Percentiles rank a stretch among this genome's conserved stretches.
These are phyloP conservation scores for Trichoderma atrobrunneum DNA, from an alignment of 2,329 filamentous ascomycete species.

Conservation along the genomic window DNA sequence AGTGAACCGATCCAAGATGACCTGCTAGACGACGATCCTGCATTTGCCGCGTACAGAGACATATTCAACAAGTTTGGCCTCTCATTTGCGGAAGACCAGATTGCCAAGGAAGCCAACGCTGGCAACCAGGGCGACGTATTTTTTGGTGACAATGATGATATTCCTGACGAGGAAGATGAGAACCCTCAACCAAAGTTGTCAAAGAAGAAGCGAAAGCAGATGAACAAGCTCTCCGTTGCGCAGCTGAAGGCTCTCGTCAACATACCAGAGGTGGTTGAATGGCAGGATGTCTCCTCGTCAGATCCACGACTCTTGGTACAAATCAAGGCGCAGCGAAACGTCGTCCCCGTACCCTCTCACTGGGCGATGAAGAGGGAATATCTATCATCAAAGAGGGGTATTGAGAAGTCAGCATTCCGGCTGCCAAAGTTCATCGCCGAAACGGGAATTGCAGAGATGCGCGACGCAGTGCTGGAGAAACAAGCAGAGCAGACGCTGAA, in stretches of 20 bases:
- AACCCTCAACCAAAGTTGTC: slow-evolving; percentile 69
- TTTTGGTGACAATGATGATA: slow-evolving; percentile 79
- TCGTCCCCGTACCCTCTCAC: slow-evolving; percentile 89
- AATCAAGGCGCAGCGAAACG: slow-evolving; percentile 92
- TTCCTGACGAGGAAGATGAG: slow-evolving; percentile 80
- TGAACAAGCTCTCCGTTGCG: slow-evolving; percentile 89
- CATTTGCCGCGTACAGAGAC: slow-evolving; percentile 79
- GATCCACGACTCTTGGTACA: slow-evolving; percentile 88
- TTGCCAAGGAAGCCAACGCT: slow-evolving; percentile 61
- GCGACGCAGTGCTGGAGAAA: slow-evolving; percentile 92
- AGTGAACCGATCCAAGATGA: slow-evolving; percentile 61
- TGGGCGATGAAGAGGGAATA: slow-evolving; percentile 98
- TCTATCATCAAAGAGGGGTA: slow-evolving; percentile 90
- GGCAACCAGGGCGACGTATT: slow-evolving; percentile 82
- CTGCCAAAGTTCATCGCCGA: slow-evolving; percentile 96
- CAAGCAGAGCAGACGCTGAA: slow-evolving; percentile 89
- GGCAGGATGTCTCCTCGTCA: slow-evolving; percentile 90
- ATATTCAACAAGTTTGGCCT: slow-evolving; percentile 79
- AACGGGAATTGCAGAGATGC: slow-evolving; percentile 97
- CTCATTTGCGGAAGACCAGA: slow-evolving; percentile 59
- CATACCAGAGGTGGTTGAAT: slow-evolving; percentile 93
- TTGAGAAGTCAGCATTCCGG: slow-evolving; percentile 91
- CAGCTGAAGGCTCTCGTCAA: slow-evolving; percentile 89
- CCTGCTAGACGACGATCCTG: slow-evolving; percentile 63
- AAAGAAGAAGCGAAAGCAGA: slow-evolving; percentile 90